Evolutionary conservation across 2,329 filamentous ascomycete species (phyloP).

Genomic region (Neonectria hederae): DNA sequence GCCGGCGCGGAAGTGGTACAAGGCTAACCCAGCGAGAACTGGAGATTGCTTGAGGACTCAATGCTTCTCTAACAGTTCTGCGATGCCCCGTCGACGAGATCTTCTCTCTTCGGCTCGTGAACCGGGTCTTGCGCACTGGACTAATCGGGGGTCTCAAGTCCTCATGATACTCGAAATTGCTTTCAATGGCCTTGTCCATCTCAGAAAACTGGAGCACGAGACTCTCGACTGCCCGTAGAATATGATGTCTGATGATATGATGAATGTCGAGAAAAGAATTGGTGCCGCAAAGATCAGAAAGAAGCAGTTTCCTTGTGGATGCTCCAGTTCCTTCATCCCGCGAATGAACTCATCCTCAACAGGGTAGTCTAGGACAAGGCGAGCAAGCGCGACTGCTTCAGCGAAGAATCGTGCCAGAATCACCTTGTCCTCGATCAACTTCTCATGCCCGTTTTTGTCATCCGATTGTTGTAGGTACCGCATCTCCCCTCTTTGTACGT

Average conservation of each 20-base stretch:
- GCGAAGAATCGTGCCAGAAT: slow-evolving; percentile 47
- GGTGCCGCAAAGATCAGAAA: slow-evolving; percentile 53
- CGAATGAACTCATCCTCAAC: slow-evolving; percentile 47
- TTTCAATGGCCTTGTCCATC: neutral
- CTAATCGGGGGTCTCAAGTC: neutral
- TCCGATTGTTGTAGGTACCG: slow-evolving; percentile 38
- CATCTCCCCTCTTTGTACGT: slow-evolving; percentile 31
- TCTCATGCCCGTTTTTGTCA: slow-evolving; percentile 41
- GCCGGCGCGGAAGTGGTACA: slow-evolving; percentile 46
- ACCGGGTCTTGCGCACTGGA: neutral
- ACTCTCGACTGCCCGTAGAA: slow-evolving; percentile 12
- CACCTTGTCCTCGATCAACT: slow-evolving; percentile 48
- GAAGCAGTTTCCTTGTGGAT: slow-evolving; percentile 45
- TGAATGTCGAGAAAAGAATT: slow-evolving; percentile 54
- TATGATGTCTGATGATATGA: slow-evolving; percentile 40
- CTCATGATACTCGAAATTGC: slow-evolving; percentile 1
- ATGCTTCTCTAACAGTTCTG: slow-evolving; percentile 28
- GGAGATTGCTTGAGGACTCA: slow-evolving; percentile 49
- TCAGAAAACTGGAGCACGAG: slow-evolving; percentile 22
- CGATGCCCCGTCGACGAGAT: too few relatives aligned
- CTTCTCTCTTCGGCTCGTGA: too few relatives aligned
- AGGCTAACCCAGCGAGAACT: slow-evolving; percentile 50
- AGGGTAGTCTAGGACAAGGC: slow-evolving; percentile 36
- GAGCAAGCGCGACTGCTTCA: slow-evolving; percentile 43
- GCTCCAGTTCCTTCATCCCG: slow-evolving; percentile 45